Conservation (phyloP, 345 rosid genomes). For the Eucalyptus guilfoylei region DNA sequence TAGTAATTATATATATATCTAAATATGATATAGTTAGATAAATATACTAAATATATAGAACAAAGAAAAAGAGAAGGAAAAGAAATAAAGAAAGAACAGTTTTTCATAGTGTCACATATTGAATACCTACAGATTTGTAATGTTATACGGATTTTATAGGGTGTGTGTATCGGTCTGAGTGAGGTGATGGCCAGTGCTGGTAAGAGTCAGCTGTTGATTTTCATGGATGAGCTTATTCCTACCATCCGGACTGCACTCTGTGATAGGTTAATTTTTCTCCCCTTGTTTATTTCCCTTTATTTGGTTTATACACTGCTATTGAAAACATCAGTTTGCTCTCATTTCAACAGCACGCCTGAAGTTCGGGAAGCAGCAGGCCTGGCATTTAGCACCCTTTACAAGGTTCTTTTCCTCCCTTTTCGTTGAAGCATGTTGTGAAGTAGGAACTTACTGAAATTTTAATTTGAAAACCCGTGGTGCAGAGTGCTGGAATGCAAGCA, state of each 20-base stretch:
- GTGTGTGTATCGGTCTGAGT: constrained; percentile 96
- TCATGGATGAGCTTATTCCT: constrained; percentile 93
- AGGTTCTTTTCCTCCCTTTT: constrained; percentile 25
- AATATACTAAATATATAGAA: background rate
- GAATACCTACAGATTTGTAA: background rate
- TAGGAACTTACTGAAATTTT: background rate
- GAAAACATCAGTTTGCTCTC: background rate
- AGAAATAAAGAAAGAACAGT: background rate
- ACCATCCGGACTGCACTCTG: constrained; percentile 94
- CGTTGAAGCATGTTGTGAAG: background rate
- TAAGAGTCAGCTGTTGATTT: constrained; percentile 77
- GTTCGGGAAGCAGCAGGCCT: constrained; percentile 98
- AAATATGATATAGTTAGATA: background rate
- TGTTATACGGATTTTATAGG: constrained; percentile 25
- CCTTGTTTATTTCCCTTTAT: background rate
- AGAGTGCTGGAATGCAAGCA: constrained; percentile 99
- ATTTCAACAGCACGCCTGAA: constrained; percentile 42
- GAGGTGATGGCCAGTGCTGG: constrained; percentile 99
- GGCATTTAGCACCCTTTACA: constrained; percentile 96
- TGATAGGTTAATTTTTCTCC: constrained; percentile 50
- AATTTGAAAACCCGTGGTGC: background rate
- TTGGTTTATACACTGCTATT: background rate
- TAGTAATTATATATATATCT: background rate
- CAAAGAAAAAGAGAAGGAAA: background rate
- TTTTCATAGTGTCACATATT: background rate